Conservation (phyloP, 2,329 filamentous ascomycete genomes). For the Aureobasidium namibiae region DNA sequence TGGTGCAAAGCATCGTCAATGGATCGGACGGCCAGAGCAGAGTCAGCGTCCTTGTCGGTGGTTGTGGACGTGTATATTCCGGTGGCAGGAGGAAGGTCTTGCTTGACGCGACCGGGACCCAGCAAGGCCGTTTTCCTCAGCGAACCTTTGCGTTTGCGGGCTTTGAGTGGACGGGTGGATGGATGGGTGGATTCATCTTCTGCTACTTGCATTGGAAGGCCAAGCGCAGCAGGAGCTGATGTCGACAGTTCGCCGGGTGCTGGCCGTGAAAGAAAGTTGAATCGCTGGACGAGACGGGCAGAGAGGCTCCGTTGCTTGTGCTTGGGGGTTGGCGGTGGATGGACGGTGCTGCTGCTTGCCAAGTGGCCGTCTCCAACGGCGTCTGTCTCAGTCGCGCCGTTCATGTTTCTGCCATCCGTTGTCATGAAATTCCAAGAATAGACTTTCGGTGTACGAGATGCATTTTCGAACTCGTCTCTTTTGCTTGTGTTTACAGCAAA, state of each 20-base stretch:
- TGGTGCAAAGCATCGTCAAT: constrained; percentile 8
- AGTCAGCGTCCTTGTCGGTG: constrained; percentile 12
- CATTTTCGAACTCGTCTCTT: background rate
- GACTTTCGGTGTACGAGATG: background rate
- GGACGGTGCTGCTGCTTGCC: background rate
- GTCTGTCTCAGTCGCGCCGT: constrained; percentile 7
- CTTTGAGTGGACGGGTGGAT: constrained; percentile 44
- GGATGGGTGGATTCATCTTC: constrained; percentile 38
- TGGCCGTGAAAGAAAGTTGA: constrained; percentile 6
- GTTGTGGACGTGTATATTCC: constrained; percentile 18
- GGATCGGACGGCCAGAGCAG: constrained; percentile 11
- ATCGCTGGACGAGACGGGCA: constrained; percentile 5
- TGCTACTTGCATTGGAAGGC: constrained; percentile 10
- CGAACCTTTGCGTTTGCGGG: constrained; percentile 70
- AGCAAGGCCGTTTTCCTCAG: constrained; percentile 79
- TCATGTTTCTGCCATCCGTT: constrained; percentile 7
- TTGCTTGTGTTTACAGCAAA: background rate
- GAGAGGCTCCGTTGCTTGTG: constrained; percentile 3
- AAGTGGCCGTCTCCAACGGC: constrained; percentile 10
- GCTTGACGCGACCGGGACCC: constrained; percentile 54
- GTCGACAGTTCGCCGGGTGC: background rate
- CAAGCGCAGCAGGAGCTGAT: constrained; percentile 4
- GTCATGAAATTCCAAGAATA: background rate
- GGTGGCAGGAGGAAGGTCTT: constrained; percentile 10
- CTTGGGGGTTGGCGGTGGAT: background rate